Conservation (phyloP, 148 eudicot genomes). For the Tetragonia tetragonoides region DNA sequence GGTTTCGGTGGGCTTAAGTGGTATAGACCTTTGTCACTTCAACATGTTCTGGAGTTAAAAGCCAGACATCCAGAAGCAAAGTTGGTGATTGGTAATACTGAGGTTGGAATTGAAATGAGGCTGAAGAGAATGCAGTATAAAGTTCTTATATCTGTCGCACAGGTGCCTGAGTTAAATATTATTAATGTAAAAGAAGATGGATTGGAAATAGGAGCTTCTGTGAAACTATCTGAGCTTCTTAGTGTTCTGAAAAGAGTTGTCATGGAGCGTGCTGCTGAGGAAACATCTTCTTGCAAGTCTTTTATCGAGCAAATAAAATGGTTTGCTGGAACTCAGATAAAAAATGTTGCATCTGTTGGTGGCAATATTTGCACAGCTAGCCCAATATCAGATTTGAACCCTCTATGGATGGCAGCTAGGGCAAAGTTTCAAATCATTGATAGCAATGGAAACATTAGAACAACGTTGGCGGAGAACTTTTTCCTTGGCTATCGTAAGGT, state of each 20-base stretch:
- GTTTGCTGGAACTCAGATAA: constrained; percentile 98
- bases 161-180: constrained; percentile 76
- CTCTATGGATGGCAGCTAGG: constrained; percentile 95
- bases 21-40: constrained; percentile 72
- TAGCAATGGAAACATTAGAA: constrained; percentile 65
- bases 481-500: constrained; percentile 90
- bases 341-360: constrained; percentile 95
- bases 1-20: constrained; percentile 83
- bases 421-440: constrained; percentile 76
- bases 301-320: constrained; percentile 86
- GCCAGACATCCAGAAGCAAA: constrained; percentile 72
- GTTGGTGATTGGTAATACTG: constrained; percentile 83
- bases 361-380: constrained; percentile 98
- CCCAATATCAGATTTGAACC: constrained; percentile 97
- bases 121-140: constrained; percentile 73
- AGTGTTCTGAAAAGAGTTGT: constrained; percentile 41
- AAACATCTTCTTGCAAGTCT: constrained; percentile 76
- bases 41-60: constrained; percentile 81
- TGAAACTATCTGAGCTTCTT: constrained; percentile 70
- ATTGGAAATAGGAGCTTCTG: constrained; percentile 91
- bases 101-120: constrained; percentile 95
- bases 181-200: constrained; percentile 67
- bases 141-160: constrained; percentile 64
- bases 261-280: constrained; percentile 52
- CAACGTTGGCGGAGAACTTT: constrained; percentile 70